Conservation (phyloP, 495 filamentous ascomycete species). For the Aspergillus sclerotiicarbonarius region DNA sequence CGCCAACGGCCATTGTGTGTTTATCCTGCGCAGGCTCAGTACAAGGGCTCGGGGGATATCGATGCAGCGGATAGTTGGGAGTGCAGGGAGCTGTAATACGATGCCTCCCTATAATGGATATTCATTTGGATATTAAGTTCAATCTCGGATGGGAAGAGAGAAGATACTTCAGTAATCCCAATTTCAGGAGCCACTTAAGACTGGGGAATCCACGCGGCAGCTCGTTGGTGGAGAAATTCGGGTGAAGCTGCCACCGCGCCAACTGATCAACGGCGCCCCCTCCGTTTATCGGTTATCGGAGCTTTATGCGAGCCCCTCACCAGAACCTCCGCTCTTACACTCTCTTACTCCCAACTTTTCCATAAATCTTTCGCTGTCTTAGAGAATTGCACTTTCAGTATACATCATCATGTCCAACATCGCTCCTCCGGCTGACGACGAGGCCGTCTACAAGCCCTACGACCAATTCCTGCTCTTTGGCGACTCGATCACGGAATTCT, state of each 20-base stretch:
- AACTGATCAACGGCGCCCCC: neutral
- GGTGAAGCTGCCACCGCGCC: neutral
- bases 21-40: constrained; percentile 32
- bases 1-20: constrained; percentile 45
- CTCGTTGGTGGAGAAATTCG: neutral
- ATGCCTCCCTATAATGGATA: too few species aligned
- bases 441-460: constrained; percentile 38
- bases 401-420: constrained; percentile 7
- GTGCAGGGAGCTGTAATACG: neutral
- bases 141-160: too few species aligned
- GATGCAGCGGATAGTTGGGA: neutral
- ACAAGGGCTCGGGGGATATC: neutral
- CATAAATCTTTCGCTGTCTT: neutral
- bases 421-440: constrained; percentile 1
- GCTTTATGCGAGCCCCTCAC: neutral
- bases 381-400: neutral
- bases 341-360: neutral
- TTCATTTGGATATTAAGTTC: too few species aligned
- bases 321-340: neutral
- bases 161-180: too few species aligned
- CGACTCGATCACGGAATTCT: constrained; percentile 72
- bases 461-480: constrained; percentile 79
- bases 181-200: too few species aligned
- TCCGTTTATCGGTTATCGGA: neutral
- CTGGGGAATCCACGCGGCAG: neutral